Evolutionary conservation across 345 rosid species (phyloP).

Genomic region (Aquilaria malaccensis): DNA sequence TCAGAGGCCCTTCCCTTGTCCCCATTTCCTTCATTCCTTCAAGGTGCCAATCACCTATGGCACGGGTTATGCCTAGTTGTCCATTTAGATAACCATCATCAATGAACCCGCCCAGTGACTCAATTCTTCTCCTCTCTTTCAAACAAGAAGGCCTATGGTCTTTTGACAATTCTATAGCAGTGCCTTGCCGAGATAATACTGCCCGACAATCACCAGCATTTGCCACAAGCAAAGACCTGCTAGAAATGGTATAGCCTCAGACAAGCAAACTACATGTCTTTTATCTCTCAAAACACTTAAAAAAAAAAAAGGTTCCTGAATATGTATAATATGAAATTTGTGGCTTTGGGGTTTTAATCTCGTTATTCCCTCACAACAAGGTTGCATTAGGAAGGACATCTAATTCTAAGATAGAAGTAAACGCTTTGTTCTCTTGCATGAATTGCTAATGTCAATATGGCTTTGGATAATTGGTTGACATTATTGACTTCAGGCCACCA

Average conservation of each 20-base stretch:
- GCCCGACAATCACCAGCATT: slow-evolving; percentile 95
- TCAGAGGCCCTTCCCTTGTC: slow-evolving; percentile 47
- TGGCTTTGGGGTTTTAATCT: too few relatives aligned
- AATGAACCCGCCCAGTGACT: slow-evolving; percentile 60
- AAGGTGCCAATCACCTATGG: slow-evolving; percentile 76
- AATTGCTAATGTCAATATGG: too few relatives aligned
- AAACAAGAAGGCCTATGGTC: slow-evolving; percentile 68
- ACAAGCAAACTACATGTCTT: neutral
- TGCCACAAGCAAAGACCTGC: slow-evolving; percentile 75
- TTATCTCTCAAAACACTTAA: neutral
- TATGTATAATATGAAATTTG: neutral
- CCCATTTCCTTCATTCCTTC: slow-evolving; percentile 54
- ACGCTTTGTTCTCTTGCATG: too few relatives aligned
- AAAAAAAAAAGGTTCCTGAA: neutral
- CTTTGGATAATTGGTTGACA: too few relatives aligned
- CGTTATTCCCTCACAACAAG: too few relatives aligned
- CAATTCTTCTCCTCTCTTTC: slow-evolving; percentile 49
- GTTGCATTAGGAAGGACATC: too few relatives aligned
- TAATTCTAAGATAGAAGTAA: too few relatives aligned
- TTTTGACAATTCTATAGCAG: slow-evolving; percentile 58
- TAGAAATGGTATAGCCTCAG: slow-evolving; percentile 6
- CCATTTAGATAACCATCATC: slow-evolving; percentile 74
- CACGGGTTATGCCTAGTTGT: slow-evolving; percentile 62
- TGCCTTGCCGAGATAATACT: slow-evolving; percentile 59
- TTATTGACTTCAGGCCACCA: too few relatives aligned